These are phyloP conservation scores for Pyricularia pennisetigena DNA, from an alignment of 2,329 filamentous ascomycete genomes.

Conservation along the genomic window DNA sequence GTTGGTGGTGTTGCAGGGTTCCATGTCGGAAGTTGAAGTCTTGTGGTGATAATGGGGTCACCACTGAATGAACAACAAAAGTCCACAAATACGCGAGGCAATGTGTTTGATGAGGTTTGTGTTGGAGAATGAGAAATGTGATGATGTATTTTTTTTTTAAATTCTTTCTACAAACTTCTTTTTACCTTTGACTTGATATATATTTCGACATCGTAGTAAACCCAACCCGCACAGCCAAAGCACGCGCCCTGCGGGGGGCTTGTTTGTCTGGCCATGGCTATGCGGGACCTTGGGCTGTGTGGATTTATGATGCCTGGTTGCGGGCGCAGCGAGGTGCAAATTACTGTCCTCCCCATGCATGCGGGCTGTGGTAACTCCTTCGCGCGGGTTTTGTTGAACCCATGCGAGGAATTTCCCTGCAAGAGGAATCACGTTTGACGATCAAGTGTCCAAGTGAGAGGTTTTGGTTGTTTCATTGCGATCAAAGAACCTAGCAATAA, in stretches of 20 bases:
- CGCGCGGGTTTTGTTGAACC: neutral
- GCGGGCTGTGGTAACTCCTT: neutral
- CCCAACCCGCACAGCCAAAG: neutral
- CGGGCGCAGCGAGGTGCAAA: neutral
- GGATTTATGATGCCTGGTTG: neutral
- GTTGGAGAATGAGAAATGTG: neutral
- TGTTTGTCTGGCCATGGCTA: neutral
- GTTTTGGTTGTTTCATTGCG: neutral
- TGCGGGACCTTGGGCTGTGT: neutral
- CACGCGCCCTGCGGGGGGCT: neutral
- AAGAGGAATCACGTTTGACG: too few relatives aligned
- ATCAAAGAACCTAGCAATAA: neutral
- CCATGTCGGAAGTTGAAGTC: neutral
- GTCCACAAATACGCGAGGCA: neutral
- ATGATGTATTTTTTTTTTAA: neutral
- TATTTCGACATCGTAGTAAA: neutral
- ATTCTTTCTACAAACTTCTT: neutral
- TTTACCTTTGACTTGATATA: neutral
- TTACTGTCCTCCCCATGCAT: neutral
- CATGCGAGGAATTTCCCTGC: neutral
- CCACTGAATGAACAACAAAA: neutral
- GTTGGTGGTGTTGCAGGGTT: neutral
- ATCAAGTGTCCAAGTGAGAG: too few relatives aligned
- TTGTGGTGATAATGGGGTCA: neutral
- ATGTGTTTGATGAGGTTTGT: neutral